phyloP scores from a whole-genome alignment of 2,329 filamentous ascomycete species.

The Verticillium longisporum region DNA sequence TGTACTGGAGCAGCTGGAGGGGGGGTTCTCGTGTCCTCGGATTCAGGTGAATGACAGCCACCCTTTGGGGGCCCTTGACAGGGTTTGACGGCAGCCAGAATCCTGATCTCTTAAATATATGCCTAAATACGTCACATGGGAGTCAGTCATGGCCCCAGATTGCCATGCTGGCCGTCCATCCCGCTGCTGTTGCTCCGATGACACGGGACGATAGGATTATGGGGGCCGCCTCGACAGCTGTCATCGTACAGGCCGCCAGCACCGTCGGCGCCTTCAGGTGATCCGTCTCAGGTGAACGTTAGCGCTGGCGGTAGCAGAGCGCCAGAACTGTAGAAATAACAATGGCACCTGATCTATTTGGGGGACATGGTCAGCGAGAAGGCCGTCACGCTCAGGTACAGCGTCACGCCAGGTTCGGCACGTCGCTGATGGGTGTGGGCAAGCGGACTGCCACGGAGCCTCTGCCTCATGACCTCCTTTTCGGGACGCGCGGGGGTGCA shows the following conservation, averaged over 20 bases:
- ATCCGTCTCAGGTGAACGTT: background rate
- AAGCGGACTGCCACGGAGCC: background rate
- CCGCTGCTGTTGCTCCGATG: background rate
- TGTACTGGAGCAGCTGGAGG: background rate
- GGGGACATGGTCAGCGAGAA: background rate
- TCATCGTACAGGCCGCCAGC: background rate
- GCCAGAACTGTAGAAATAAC: background rate
- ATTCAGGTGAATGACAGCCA: constrained; percentile 12
- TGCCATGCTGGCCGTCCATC: background rate
- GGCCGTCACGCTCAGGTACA: background rate
- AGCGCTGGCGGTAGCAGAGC: background rate
- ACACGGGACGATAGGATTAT: background rate
- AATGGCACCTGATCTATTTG: background rate
- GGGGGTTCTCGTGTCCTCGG: constrained; percentile 12
- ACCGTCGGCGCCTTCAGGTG: background rate
- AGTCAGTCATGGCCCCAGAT: no score
- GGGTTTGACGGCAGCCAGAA: background rate
- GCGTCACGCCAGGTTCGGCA: background rate
- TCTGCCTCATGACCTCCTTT: background rate
- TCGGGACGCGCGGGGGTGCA: background rate
- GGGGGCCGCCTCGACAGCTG: background rate
- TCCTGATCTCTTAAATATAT: background rate
- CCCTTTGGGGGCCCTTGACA: background rate
- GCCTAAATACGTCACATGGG: background rate
- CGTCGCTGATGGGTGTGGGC: background rate